Evolutionary conservation across 2,329 filamentous ascomycete species (phyloP), one percentile per base, ranked within the genome.

Genomic region (Fusarium luffae): DNA sequence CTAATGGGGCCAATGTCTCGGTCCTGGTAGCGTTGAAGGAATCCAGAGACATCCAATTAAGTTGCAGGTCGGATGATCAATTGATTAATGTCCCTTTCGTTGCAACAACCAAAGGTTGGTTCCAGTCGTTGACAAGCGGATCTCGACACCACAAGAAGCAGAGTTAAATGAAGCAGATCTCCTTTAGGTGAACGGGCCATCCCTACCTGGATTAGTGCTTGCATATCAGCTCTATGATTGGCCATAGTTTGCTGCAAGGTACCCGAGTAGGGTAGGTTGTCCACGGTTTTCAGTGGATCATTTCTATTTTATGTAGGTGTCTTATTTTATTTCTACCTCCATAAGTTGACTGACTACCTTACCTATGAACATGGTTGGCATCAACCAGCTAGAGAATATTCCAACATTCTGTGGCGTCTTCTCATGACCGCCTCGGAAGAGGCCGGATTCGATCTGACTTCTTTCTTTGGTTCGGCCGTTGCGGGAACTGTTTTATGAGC

Each of bases 121-220:
- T 68, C 47, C 54, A 34, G 54, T 25, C 54, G 51, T 69, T 68
- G 66, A 74, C 68, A 73, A 72, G 66, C 59, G 62, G 56, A 46
- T 46, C 55, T 63, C 63, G 50, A 59, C 62, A 70, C 70, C 41
- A 57, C 34, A 44, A 64, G 61, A 66, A 62, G 51, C 50, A 62
- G 61, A 59, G 63, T 75, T 74, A 74, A 66, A 75, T 75, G 72
- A 75, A 61, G 63, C 43, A 67, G 49, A 63, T 72, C 70, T 65
- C 68, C 51, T 74, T 75, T 75, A 34, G 61, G 73, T 54, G 63
- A 61, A 60, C 21, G 34, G 57, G 21, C 55, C 32, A 47, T 44
- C 65, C 52, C 30, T 50, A 59, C 40, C 30, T 13, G 54, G 72
- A 16, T 32, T 75, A 75, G 74, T 48, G 49, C 19, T 7, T 27